These are phyloP conservation scores for Rhynchospora tenuis DNA, from an alignment of 176 grass and related monocot species.

Conservation along the genomic window DNA sequence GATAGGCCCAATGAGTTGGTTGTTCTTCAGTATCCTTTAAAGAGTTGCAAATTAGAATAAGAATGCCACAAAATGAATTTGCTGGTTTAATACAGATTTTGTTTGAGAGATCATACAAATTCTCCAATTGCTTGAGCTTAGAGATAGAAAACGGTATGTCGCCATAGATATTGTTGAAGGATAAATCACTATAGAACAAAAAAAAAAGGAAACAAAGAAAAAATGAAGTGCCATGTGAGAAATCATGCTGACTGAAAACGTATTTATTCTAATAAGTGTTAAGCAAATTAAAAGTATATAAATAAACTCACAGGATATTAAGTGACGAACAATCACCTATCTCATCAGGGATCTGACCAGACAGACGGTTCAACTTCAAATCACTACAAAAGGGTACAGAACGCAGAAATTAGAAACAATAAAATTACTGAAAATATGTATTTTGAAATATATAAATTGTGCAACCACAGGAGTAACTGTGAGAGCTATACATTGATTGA, in stretches of 20 bases:
- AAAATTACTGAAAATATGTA: background rate
- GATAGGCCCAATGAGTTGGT: conserved; percentile 68
- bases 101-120: conserved; percentile 37
- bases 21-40: conserved; percentile 88
- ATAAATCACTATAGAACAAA: conserved; percentile 52
- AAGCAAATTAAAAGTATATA: background rate
- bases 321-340: conserved; percentile 81
- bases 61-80: background rate
- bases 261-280: background rate
- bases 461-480: background rate
- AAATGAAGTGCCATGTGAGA: background rate
- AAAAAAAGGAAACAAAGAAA: background rate
- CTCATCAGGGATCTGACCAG: conserved; percentile 94
- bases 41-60: background rate
- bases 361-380: conserved; percentile 66
- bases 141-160: conserved; percentile 95
- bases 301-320: conserved; percentile 49
- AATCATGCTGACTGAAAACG: background rate
- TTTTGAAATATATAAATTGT: background rate
- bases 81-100: background rate
- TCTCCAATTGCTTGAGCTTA: conserved; percentile 80
- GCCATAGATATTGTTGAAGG: conserved; percentile 85
- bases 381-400: conserved; percentile 34
- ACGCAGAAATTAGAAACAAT: background rate
- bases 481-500: conserved; percentile 49